phyloP scores from a whole-genome alignment of 441 rosid genomes.

The Populus trichocarpa region DNA sequence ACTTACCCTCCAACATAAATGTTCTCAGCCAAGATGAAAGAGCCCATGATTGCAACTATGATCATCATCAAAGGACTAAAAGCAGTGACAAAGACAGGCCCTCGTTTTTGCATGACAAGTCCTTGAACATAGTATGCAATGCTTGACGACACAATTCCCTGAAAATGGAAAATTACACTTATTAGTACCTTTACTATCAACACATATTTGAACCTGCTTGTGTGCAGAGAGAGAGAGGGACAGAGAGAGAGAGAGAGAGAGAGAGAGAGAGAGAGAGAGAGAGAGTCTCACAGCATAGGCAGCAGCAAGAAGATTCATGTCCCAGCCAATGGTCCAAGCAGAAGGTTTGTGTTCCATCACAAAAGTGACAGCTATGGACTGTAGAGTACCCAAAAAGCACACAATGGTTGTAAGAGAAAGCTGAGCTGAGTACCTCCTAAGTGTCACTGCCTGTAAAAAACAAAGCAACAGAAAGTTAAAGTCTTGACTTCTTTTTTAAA shows the following conservation, averaged over 20 bases:
- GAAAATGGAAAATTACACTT: background rate
- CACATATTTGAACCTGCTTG: background rate
- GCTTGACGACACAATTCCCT: conserved; percentile 85
- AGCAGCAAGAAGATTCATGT: conserved; percentile 82
- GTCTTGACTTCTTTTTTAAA: background rate
- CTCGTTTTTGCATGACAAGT: conserved; percentile 54
- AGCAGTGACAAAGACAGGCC: conserved; percentile 76
- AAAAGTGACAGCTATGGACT: conserved; percentile 55
- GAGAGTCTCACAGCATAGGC: conserved; percentile 60
- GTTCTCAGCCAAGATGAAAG: conserved; percentile 63
- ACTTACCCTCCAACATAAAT: conserved; percentile 70
- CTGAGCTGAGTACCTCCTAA: conserved; percentile 68
- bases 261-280: too few species aligned
- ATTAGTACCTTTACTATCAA: background rate
- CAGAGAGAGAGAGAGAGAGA: too few species aligned
- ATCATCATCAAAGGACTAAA: conserved; percentile 80
- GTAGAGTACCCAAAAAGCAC: conserved; percentile 68
- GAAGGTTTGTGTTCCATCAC: conserved; percentile 63
- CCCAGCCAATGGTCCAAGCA: conserved; percentile 58
- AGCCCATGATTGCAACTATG: conserved; percentile 74
- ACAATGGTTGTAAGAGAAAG: conserved; percentile 64
- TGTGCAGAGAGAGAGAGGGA: background rate
- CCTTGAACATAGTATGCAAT: conserved; percentile 86
- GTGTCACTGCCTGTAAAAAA: conserved; percentile 46
- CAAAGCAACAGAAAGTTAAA: background rate